Evolutionary conservation across 2,329 filamentous ascomycete genomes (phyloP).

Genomic region (Verticillium nonalfalfae): DNA sequence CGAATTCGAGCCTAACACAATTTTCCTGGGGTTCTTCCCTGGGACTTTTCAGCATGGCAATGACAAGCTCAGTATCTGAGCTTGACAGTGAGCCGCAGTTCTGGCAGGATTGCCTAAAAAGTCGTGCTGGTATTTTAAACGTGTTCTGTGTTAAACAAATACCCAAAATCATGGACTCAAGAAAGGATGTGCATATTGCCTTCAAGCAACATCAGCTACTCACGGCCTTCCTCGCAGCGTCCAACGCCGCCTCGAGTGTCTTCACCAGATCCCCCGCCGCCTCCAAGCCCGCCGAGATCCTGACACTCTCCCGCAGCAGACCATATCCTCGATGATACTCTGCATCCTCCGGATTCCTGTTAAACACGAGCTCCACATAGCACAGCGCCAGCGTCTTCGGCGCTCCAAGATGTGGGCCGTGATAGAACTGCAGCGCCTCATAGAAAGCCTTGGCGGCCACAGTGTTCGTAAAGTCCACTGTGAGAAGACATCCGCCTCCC

Average conservation of each 20-base stretch:
- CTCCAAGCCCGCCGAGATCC: slow-evolving; percentile 43
- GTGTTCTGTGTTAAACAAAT: too few species aligned
- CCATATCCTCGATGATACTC: slow-evolving; percentile 30
- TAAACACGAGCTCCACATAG: slow-evolving; percentile 38
- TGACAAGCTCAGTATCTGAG: too few species aligned
- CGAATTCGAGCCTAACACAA: too few species aligned
- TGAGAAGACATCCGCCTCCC: slow-evolving; percentile 50
- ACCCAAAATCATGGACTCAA: too few species aligned
- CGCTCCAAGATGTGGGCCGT: slow-evolving; percentile 47
- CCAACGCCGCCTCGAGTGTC: slow-evolving; percentile 22
- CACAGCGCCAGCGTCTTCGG: slow-evolving; percentile 42
- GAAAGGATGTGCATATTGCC: too few species aligned
- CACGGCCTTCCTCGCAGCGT: slow-evolving; percentile 1
- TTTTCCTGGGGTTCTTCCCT: too few species aligned
- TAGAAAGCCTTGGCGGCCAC: slow-evolving; percentile 39
- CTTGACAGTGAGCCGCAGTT: too few species aligned
- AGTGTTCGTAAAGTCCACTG: slow-evolving; percentile 39
- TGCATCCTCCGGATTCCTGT: slow-evolving; percentile 27
- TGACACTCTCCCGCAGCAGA: slow-evolving; percentile 30
- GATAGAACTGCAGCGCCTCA: slow-evolving; percentile 39
- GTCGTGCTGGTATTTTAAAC: too few species aligned
- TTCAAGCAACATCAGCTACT: background rate
- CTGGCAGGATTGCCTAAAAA: too few species aligned
- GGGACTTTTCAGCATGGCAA: too few species aligned
- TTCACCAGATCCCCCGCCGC: slow-evolving; percentile 26